A percentile compares a stretch with the other conserved stretches of the same genome.
Conservation (phyloP, 2,329 filamentous ascomycete species). For the Aspergillus neotritici region DNA sequence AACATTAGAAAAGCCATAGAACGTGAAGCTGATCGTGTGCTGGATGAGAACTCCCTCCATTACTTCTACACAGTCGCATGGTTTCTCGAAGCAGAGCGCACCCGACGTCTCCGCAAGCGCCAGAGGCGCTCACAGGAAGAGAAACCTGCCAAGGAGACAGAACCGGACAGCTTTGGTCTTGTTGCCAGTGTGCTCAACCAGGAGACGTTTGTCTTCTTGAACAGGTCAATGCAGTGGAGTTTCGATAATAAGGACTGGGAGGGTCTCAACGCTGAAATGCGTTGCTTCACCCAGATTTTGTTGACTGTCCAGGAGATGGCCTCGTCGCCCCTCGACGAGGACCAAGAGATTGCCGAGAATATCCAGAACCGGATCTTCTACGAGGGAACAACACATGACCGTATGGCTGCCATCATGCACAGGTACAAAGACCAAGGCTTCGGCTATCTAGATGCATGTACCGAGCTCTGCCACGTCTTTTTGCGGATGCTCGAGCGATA, state of each 20-base stretch:
- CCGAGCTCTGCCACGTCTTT: constrained; percentile 87
- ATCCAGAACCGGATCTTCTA: constrained; percentile 97
- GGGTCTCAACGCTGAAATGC: constrained; percentile 80
- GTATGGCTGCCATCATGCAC: constrained; percentile 70
- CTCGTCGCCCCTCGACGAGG: constrained; percentile 76
- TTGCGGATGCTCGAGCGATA: constrained; percentile 87
- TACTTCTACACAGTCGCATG: constrained; percentile 90
- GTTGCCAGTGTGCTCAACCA: constrained; percentile 88
- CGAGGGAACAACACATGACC: constrained; percentile 88
- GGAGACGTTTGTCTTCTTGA: constrained; percentile 87
- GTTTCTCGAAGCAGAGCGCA: constrained; percentile 83
- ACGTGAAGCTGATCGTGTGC: constrained; percentile 75
- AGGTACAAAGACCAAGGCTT: constrained; percentile 93
- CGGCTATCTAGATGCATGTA: constrained; percentile 85
- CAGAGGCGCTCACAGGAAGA: constrained; percentile 47
- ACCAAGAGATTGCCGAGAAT: constrained; percentile 96
- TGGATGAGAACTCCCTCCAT: constrained; percentile 71
- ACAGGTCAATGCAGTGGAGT: constrained; percentile 71
- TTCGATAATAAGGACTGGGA: constrained; percentile 82
- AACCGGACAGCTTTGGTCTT: constrained; percentile 72
- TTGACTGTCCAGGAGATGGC: constrained; percentile 91
- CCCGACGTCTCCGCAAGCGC: constrained; percentile 59
- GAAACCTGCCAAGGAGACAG: constrained; percentile 48
- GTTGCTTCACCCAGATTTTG: constrained; percentile 90
- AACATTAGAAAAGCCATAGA: constrained; percentile 86